Base-by-base conservation (phyloP, 2,329 filamentous ascomycete genomes). In the Cercospora sesami region DNA sequence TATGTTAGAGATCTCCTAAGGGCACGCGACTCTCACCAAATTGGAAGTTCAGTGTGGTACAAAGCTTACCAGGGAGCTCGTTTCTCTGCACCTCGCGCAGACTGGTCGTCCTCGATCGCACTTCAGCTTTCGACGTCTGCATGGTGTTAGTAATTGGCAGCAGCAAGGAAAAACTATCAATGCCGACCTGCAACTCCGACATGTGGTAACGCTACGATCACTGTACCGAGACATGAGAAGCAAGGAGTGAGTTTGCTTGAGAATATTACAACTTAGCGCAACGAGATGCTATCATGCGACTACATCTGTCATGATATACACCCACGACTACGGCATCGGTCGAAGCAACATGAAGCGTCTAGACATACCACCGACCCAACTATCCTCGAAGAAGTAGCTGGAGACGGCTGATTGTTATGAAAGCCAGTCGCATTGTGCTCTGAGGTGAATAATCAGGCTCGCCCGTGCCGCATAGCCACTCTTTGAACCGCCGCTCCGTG, bases 171-270 rank as follows among this genome's bases (percentile, higher is more conserved):
- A n/a, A n/a, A 39, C 33, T n/a, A 16, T 39, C 14, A 39, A 39
- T 39, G 33, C 33, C 7, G 33, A 39, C 69, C 69, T 71, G 67
- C 69, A 71, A 28, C 60, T 67, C 6, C 69, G 64, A 53, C 69
- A 71, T 31, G 69, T 71, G 5, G 64, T 71, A 14, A 71, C 68
- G 58, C 65, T 68, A 45, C 69, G 59, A 60, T 71, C 69, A 23
- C 30, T 66, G n/a, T 55, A 12, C 14, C 61, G 61, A 55, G 26
- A 33, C 61, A 55, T 55, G 42, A 53, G 14, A 18, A 59, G 9
- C 9, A 21, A 36, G 55, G 36, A 31, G 8, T 10, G 16, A 36
- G n/a, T 21, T 36, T 23, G 48, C 23, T 16, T 55, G 23, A n/a
- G 5, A 28, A 53, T 26, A 6, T 12, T 53, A 53, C 48, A 14